Conservation (phyloP, 148 eudicot species). For the Hydrangea macrophylla region DNA sequence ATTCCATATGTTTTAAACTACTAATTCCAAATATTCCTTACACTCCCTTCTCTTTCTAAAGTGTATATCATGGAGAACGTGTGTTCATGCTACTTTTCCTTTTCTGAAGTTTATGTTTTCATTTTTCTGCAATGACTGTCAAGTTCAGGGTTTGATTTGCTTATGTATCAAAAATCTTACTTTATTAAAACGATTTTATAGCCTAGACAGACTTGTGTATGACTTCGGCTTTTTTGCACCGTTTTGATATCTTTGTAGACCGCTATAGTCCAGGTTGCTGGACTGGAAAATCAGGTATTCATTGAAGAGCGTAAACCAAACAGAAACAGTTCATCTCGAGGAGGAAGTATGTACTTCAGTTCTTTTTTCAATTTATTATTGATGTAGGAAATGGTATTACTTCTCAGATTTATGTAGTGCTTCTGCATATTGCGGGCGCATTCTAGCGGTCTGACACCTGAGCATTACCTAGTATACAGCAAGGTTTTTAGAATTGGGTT, state of each 20-base stretch:
- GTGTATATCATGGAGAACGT: neutral
- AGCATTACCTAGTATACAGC: neutral
- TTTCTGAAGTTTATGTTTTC: neutral
- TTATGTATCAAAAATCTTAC: neutral
- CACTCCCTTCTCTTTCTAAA: neutral
- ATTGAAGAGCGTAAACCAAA: constrained; percentile 82
- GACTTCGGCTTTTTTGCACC: neutral
- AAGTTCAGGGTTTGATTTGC: too few relatives aligned
- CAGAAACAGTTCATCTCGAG: constrained; percentile 52
- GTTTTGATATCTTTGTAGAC: constrained; percentile 44
- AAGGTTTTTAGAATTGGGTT: too few relatives aligned
- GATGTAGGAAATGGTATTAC: neutral
- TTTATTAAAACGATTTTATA: neutral
- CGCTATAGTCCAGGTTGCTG: constrained; percentile 63
- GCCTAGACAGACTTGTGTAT: neutral
- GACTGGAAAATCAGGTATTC: constrained; percentile 61
- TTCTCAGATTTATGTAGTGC: neutral
- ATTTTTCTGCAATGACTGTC: neutral
- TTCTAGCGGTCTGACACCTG: neutral
- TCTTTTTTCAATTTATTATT: neutral
- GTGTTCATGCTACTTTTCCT: neutral
- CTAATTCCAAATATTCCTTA: neutral
- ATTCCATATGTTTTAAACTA: neutral
- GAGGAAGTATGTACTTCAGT: constrained; percentile 65
- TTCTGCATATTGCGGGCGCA: neutral